Evolutionary conservation across 371 early-diverging fungal genomes (phyloP).

Genomic region (Mucor plumbeus): DNA sequence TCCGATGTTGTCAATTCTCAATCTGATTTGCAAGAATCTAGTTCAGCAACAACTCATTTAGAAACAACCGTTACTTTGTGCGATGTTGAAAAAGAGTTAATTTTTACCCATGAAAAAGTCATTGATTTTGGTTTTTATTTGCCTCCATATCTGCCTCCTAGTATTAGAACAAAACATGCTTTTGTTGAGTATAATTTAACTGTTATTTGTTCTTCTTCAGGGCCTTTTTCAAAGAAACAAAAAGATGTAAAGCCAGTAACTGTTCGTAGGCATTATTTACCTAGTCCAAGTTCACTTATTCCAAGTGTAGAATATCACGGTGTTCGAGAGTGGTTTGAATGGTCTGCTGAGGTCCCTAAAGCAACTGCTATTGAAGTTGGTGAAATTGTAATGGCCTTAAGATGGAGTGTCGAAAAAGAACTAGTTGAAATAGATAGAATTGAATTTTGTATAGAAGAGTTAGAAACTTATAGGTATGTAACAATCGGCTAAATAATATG

Average conservation of each 20-base stretch:
- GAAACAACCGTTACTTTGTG: slow-evolving; percentile 40
- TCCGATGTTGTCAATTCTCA: slow-evolving; percentile 8
- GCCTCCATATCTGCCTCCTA: slow-evolving; percentile 41
- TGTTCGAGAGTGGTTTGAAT: slow-evolving; percentile 49
- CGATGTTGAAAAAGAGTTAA: slow-evolving; percentile 51
- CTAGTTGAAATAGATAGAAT: slow-evolving; percentile 39
- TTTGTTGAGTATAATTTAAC: slow-evolving; percentile 44
- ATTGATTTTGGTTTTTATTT: slow-evolving; percentile 52
- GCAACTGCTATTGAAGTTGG: slow-evolving; percentile 48
- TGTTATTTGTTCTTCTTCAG: slow-evolving; percentile 33
- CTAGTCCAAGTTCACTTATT: slow-evolving; percentile 47
- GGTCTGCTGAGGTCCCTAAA: slow-evolving; percentile 47
- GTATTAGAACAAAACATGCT: slow-evolving; percentile 39
- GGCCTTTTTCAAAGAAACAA: slow-evolving; percentile 26
- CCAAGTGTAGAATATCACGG: slow-evolving; percentile 40
- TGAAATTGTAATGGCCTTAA: slow-evolving; percentile 41
- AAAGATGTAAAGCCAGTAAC: slow-evolving; percentile 32
- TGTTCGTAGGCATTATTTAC: slow-evolving; percentile 47
- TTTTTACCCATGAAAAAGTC: slow-evolving; percentile 34
- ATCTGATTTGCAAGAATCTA: slow-evolving; percentile 21
- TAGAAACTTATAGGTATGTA: slow-evolving; percentile 40
- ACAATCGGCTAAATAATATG: background rate
- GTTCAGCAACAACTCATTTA: slow-evolving; percentile 18
- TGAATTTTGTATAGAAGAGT: slow-evolving; percentile 41
- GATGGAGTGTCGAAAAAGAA: slow-evolving; percentile 54